Base-by-base conservation (phyloP, 2,329 filamentous ascomycete genomes). In the Ceratocystis huliohia region DNA sequence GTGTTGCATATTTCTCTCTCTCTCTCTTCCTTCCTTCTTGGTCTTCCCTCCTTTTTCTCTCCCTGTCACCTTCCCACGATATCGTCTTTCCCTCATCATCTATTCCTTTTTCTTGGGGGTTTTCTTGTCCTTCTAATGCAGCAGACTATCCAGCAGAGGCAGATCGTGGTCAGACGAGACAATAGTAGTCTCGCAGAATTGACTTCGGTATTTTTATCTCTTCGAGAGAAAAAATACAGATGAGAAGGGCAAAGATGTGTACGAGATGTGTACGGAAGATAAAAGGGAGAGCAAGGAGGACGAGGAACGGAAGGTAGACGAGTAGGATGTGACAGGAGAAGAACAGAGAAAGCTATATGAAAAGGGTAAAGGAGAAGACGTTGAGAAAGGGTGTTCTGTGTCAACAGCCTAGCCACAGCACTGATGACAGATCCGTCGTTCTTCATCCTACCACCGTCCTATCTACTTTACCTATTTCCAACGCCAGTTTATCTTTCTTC, bases 1-100 rank as follows among this genome's bases (percentile, higher is more conserved):
- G 61, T 41, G 70, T 71, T 69, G 71, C 71, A 70, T 71, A 70
- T 73, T 73, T 71, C 70, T 73, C 71, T 73, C n/a, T 59, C 57
- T 65, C 17, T 67, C 53, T 66, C 44, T 63, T 20, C 6, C n/a
- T 7, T 50, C 48, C 48, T 50, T 68, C 70, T 70, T 72, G 72
- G 68, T 20, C 69, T 66, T 70, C 63, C 68, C 70, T 70, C 70
- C 70, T 69, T 65, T 69, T 62, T 48, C 45, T 67, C 69, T 67
- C 67, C 64, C 56, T 69, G 68, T 30, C 17, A 8, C 20, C 33
- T 33, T 7, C 33, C 37, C 10, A 1, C 37, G 4, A 41, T 41
- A 41, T 41, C 37, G 37, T 5, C 37, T 41, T 15, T 15, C 10
- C 37, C 37, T 41, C 37, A 15, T 41, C 13, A 41, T 41, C 37